Evolutionary conservation across 2,329 filamentous ascomycete species (phyloP), one percentile per base, ranked within the genome.

Genomic region (Lachnellula arida): DNA sequence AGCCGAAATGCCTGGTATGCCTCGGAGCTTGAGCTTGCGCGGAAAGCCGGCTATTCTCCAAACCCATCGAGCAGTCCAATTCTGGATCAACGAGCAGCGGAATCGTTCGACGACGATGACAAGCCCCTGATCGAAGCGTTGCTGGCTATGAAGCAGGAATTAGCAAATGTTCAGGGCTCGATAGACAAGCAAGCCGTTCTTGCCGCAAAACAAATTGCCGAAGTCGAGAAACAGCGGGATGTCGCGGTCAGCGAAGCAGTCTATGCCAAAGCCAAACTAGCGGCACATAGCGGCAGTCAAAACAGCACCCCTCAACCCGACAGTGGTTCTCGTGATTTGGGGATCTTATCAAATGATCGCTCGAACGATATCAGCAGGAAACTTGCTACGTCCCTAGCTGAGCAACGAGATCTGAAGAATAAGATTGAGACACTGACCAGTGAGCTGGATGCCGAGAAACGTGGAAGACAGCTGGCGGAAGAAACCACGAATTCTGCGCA

Each of bases 1-100:
- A 94, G 88, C 67, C 84, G 89, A 51, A 97, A 96, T 73, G 93
- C 93, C 0, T 99, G 94, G 94, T 97, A 96, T 72, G 91, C 91
- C 7, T 97, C 93, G 0, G 94, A 99, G 73, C 78, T 99, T 46
- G 91, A 96, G 56, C 77, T 99, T 60, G 95, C 94, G 6, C 85
- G 89, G 49, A 96, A 96, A 73, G 84, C 90, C 42, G 94, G 94
- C 5, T 99, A 97, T 67, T 80, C 84, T 6, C 82, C 89, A 15
- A 91, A 83, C 60, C 77, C 84, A 2, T 84, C 85, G 1, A 81
- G 84, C 25, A 89, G 83, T 67, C 85, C 90, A 14, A 79, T 85
- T 0, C 76, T 96, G 23, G 93, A 97, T 60, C 85, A 88, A 63
- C 85, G 88, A 58, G 80, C 81, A 0, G 80, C 86, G 2, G 91